A percentile compares a stretch with the other conserved stretches of the same genome.
phyloP scores from a whole-genome alignment of 169 alveolate species.

The Plasmodium malariae region DNA sequence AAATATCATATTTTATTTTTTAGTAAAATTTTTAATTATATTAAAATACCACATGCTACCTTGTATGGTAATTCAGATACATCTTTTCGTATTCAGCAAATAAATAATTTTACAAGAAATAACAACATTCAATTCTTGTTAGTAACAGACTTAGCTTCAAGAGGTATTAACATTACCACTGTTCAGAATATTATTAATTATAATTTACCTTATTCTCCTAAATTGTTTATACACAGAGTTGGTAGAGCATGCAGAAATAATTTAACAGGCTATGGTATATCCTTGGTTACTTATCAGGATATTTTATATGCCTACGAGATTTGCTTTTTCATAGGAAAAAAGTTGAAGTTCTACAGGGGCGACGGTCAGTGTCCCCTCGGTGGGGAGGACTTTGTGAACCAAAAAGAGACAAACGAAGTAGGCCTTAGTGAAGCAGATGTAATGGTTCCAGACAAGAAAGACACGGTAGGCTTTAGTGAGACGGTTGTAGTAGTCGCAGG shows the following conservation, averaged over 20 bases:
- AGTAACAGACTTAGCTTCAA: conserved; percentile 99
- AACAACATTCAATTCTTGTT: conserved; percentile 89
- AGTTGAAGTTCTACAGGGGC: conserved; percentile 13
- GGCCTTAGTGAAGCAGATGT: no score
- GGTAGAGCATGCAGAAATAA: conserved; percentile 99
- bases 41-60: conserved; percentile 79
- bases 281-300: conserved; percentile 90
- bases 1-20: conserved; percentile 92
- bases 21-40: conserved; percentile 82
- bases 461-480: no score
- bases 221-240: conserved; percentile 97
- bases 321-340: conserved; percentile 66
- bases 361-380: no score
- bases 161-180: conserved; percentile 98
- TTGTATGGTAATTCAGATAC: conserved; percentile 92
- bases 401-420: no score
- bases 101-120: conserved; percentile 86
- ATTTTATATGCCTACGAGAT: conserved; percentile 81
- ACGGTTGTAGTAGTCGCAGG: no score
- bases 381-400: no score
- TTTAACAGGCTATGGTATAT: conserved; percentile 93
- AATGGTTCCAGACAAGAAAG: no score
- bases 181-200: conserved; percentile 97
- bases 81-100: conserved; percentile 87
- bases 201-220: conserved; percentile 97